phyloP scores from a whole-genome alignment of 2,329 filamentous ascomycete species.

The Colletotrichum abscissum region DNA sequence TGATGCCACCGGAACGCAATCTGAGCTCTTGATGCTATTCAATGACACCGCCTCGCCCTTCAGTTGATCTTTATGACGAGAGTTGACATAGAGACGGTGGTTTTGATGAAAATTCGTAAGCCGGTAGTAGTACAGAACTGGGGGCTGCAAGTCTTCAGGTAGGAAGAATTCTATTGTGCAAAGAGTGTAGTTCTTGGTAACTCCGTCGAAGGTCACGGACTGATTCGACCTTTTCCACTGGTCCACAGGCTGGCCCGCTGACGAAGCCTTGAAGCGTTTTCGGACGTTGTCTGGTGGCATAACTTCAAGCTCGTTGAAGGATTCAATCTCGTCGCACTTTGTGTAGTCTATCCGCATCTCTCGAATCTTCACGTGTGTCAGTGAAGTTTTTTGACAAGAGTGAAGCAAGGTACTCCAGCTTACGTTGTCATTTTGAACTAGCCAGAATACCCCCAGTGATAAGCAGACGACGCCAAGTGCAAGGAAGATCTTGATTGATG shows the following conservation, averaged over 20 bases:
- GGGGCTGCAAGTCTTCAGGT: constrained; percentile 5
- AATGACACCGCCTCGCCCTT: not conserved
- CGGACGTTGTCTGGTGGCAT: constrained; percentile 12
- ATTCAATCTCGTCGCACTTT: constrained; percentile 17
- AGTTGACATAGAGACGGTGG: constrained; percentile 8
- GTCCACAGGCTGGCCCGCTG: constrained; percentile 1
- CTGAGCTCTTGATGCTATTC: not conserved
- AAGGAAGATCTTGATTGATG: constrained; percentile 5
- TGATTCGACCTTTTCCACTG: constrained; percentile 10
- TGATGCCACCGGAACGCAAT: not conserved
- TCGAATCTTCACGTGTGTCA: not conserved
- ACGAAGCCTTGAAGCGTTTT: constrained; percentile 10
- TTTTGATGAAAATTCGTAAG: constrained; percentile 4
- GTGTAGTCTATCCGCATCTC: constrained; percentile 9
- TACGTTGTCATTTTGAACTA: not conserved
- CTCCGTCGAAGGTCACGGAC: not conserved
- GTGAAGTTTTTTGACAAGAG: no score
- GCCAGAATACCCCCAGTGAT: not conserved
- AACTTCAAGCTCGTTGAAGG: constrained; percentile 15
- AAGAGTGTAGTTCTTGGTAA: not conserved
- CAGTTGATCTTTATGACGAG: constrained; percentile 1
- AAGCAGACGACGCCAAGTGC: not conserved
- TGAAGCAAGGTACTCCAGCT: not conserved
- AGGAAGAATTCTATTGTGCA: constrained; percentile 15
- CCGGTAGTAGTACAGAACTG: constrained; percentile 9